Evolutionary conservation across 352 stramenopile species (phyloP).

Genomic region (Globisporangium nagaii): DNA sequence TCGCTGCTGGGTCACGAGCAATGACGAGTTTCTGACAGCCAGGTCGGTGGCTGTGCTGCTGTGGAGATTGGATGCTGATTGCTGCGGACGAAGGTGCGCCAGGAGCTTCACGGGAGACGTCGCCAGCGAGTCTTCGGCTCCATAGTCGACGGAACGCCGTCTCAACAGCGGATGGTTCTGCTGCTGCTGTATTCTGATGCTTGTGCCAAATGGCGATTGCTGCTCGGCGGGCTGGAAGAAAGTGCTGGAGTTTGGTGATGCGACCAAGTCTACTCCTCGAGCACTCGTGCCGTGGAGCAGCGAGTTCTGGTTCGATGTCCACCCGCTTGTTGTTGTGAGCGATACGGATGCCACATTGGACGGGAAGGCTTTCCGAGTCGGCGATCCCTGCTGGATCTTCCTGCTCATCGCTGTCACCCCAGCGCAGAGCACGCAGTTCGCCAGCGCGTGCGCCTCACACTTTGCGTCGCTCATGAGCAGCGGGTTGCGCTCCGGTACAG

Average conservation of each 20-base stretch:
- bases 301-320: neutral
- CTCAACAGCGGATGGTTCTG: neutral
- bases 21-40: neutral
- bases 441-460: constrained; percentile 47
- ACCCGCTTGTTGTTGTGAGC: neutral
- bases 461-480: constrained; percentile 18
- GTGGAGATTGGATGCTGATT: constrained; percentile 3
- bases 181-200: neutral
- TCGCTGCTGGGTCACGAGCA: neutral
- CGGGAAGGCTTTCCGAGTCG: neutral
- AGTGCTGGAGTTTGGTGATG: neutral
- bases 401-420: constrained; percentile 22
- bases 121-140: neutral
- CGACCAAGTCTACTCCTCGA: neutral
- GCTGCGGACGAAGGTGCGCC: neutral
- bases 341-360: neutral
- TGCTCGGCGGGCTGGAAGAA: neutral
- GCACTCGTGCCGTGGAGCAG: neutral
- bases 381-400: constrained; percentile 1
- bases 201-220: neutral
- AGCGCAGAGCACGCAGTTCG: constrained; percentile 70
- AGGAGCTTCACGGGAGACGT: neutral
- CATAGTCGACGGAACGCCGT: constrained; percentile 6
- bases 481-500: neutral
- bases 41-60: neutral